Conservation (phyloP, 2,329 filamentous ascomycete genomes). For the Fusarium sp. region DNA sequence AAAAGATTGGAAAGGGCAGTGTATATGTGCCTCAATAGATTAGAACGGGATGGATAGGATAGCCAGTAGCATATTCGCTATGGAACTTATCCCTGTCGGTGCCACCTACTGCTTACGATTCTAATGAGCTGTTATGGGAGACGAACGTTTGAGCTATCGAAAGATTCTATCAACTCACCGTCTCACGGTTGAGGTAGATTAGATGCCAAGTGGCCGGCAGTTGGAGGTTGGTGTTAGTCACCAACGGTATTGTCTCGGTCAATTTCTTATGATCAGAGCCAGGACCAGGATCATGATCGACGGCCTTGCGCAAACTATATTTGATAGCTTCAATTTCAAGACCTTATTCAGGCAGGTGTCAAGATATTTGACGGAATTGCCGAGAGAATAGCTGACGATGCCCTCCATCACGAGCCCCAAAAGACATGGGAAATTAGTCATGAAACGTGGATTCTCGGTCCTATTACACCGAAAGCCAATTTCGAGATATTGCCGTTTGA, state of each 20-base stretch:
- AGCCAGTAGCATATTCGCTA: not conserved
- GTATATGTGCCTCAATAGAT: conserved; percentile 46
- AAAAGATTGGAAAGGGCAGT: conserved; percentile 45
- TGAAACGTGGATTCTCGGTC: not conserved
- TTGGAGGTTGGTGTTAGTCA: not conserved
- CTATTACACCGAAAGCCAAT: conserved; percentile 8
- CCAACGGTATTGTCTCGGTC: conserved; percentile 5
- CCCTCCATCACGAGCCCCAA: conserved; percentile 3
- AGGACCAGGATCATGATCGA: conserved; percentile 22
- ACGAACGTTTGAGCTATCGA: not conserved
- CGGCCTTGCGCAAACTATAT: conserved; percentile 10
- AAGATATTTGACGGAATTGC: conserved; percentile 10
- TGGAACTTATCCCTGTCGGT: not conserved
- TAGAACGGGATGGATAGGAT: not conserved
- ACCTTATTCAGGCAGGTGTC: conserved; percentile 24
- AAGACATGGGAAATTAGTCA: conserved; percentile 5
- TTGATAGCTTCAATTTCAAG: not conserved
- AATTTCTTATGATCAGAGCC: conserved; percentile 21
- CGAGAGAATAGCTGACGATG: conserved; percentile 5
- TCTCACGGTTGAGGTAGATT: not conserved
- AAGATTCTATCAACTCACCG: not conserved
- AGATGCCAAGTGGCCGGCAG: not conserved
- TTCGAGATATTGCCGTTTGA: not conserved
- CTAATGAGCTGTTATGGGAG: not conserved
- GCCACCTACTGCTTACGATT: conserved; percentile 2